Evolutionary conservation across 2,329 filamentous ascomycete species (phyloP).

Genomic region (Trichophyton benhamiae): DNA sequence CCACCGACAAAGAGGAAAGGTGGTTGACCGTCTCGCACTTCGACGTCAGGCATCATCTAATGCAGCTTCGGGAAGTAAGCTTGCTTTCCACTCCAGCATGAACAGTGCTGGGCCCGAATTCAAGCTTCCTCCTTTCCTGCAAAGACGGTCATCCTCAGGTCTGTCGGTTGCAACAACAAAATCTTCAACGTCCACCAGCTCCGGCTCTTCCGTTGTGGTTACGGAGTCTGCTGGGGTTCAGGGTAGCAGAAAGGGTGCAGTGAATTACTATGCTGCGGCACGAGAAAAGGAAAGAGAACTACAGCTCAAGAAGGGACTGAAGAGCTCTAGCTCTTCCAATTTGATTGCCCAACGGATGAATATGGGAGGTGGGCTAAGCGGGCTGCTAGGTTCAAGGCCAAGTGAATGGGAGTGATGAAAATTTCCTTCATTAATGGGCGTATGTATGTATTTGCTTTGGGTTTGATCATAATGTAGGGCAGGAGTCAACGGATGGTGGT

Average conservation of each 20-base stretch:
- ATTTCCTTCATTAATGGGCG: neutral
- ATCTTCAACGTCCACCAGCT: slow-evolving; percentile 16
- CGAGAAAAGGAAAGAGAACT: slow-evolving; percentile 48
- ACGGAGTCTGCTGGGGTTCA: slow-evolving; percentile 5
- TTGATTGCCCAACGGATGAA: slow-evolving; percentile 17
- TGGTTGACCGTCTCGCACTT: slow-evolving; percentile 35
- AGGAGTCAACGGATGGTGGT: neutral
- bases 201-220: slow-evolving; percentile 15
- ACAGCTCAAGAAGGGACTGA: slow-evolving; percentile 40
- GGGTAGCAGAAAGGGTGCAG: slow-evolving; percentile 42
- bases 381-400: slow-evolving; percentile 14
- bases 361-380: slow-evolving; percentile 27
- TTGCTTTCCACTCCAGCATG: slow-evolving; percentile 25
- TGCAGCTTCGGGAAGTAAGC: slow-evolving; percentile 23
- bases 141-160: neutral
- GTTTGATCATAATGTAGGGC: neutral
- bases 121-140: slow-evolving; percentile 22
- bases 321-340: slow-evolving; percentile 14
- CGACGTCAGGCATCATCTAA: slow-evolving; percentile 35
- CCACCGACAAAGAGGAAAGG: slow-evolving; percentile 28
- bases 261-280: slow-evolving; percentile 45
- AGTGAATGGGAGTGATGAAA: neutral
- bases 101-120: slow-evolving; percentile 18
- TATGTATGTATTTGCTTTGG: neutral
- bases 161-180: neutral